Evolutionary conservation across 2,329 filamentous ascomycete genomes (phyloP).

Genomic region (Diaporthe capsici): DNA sequence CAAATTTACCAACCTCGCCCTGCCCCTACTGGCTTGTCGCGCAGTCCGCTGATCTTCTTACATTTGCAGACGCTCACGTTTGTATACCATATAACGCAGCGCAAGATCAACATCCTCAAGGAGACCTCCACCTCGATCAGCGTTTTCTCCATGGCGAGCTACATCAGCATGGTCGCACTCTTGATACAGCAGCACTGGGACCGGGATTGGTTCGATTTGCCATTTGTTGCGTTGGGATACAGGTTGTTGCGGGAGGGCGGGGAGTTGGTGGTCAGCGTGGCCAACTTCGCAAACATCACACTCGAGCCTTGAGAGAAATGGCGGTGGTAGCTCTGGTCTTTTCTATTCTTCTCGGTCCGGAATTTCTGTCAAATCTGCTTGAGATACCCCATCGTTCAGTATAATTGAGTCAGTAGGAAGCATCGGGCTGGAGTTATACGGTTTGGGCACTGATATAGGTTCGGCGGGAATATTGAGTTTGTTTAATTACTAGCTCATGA

Average conservation of each 20-base stretch:
- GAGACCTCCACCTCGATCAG: conserved; percentile 84
- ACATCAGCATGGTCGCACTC: conserved; percentile 80
- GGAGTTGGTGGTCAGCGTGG: conserved; percentile 46
- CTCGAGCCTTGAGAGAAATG: conserved; percentile 42
- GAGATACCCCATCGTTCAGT: conserved; percentile 32
- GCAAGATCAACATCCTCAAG: conserved; percentile 83
- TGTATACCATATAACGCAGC: conserved; percentile 82
- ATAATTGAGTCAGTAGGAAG: conserved; percentile 9
- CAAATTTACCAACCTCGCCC: conserved; percentile 9
- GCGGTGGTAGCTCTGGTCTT: conserved; percentile 3
- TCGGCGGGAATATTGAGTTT: not conserved
- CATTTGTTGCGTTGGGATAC: conserved; percentile 64
- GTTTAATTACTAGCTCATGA: not conserved
- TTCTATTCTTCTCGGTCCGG: conserved; percentile 13
- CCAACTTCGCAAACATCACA: conserved; percentile 50
- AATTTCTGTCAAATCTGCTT: conserved; percentile 24
- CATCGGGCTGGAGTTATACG: conserved; percentile 28
- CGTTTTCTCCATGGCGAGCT: conserved; percentile 82
- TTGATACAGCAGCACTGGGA: conserved; percentile 76
- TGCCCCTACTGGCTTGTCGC: not conserved
- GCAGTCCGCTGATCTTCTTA: not conserved
- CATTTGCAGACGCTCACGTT: conserved; percentile 75
- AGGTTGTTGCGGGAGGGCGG: conserved; percentile 53
- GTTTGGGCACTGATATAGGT: not conserved
- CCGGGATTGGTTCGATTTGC: conserved; percentile 73